Evolutionary conservation across 768 basidiomycete genomes (phyloP), one percentile per base, ranked within the genome.

Genomic region (Brasilioporus rufonigricans): DNA sequence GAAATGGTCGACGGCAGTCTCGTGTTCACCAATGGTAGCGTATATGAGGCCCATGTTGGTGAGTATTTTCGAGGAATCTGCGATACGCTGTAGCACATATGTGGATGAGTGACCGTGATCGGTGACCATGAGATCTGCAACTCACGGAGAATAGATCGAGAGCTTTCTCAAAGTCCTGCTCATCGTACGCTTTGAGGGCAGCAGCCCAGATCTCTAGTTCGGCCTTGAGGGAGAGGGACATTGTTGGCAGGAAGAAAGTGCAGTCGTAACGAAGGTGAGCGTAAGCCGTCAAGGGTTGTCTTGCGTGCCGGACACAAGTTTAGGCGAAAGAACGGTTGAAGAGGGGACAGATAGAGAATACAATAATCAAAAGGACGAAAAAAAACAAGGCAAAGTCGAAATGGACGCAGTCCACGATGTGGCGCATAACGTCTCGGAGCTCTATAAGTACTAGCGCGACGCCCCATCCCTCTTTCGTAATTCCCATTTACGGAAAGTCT

Each of bases 1-100:
- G 71, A 95, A 98, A 58, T 84, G 80, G 62, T 91, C 82, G 29
- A 97, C 85, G 44, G 93, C 93, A 13, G 82, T 78, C 67, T 89
- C 86, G 65, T 96, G 93, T 66, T 92, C 86, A 58, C 93, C 91
- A 14, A 93, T 78, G 35, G 93, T 96, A 43, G 95, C 94, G 61
- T 91, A 89, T 66, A 98, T 94, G 55, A 98, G 78, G 14, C 91
- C 95, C 76, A 97, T 91, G 68, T 97, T 97, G 44, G 89, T 90
- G 55, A 90, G 81, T 64, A 97, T 91, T 76, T 93, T 93, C 56
- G 91, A 91, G 21, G 85, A 87, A 67, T 93, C 90, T 3, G 86
- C 87, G 62, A 97, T 96, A 39, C 74, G 73, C 84, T 89, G 62
- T n/a, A n/a, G n/a, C n/a, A n/a, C n/a, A n/a, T n/a, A n/a, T n/a